Percentiles rank a stretch among this genome's conserved stretches.
Conservation (phyloP, 176 grass and related monocot genomes). For the Carex cristatella region DNA sequence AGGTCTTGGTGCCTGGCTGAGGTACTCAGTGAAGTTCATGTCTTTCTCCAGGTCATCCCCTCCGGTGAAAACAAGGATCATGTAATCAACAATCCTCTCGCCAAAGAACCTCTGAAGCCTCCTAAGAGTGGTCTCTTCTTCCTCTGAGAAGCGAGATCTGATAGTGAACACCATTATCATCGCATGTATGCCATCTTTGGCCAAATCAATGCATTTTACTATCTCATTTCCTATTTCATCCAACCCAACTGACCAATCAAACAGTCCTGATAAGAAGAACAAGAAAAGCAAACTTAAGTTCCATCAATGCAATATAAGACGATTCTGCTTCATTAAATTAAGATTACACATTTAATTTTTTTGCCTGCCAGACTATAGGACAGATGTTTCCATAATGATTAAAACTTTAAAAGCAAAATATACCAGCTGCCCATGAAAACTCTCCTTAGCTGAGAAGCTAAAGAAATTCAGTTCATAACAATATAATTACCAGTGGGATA, state of each 20-base stretch:
- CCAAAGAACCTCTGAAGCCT: slow-evolving; percentile 44
- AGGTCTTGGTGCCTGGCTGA: slow-evolving; percentile 20
- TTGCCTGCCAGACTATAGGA: not conserved
- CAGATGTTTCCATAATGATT: not conserved
- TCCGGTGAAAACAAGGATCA: slow-evolving; percentile 58
- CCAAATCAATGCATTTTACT: slow-evolving; percentile 48
- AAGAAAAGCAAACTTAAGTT: not conserved
- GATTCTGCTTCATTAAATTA: not conserved
- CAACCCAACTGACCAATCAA: slow-evolving; percentile 30
- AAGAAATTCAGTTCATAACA: not conserved
- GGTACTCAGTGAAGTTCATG: slow-evolving; percentile 27
- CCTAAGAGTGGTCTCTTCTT: slow-evolving; percentile 44
- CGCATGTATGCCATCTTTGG: slow-evolving; percentile 64
- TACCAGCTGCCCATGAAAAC: not conserved
- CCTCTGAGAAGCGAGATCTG: slow-evolving; percentile 37
- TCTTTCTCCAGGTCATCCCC: slow-evolving; percentile 42
- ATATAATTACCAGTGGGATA: no score
- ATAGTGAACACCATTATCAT: slow-evolving; percentile 62
- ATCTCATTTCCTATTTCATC: slow-evolving; percentile 41
- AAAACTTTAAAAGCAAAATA: not conserved
- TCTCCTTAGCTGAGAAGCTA: not conserved
- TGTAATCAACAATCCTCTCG: slow-evolving; percentile 53
- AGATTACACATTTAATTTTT: not conserved
- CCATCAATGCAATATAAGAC: not conserved
- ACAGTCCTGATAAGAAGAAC: slow-evolving; percentile 32